Conservation (phyloP, 2,329 filamentous ascomycete species). For the Teratosphaeria epicoccoides region DNA sequence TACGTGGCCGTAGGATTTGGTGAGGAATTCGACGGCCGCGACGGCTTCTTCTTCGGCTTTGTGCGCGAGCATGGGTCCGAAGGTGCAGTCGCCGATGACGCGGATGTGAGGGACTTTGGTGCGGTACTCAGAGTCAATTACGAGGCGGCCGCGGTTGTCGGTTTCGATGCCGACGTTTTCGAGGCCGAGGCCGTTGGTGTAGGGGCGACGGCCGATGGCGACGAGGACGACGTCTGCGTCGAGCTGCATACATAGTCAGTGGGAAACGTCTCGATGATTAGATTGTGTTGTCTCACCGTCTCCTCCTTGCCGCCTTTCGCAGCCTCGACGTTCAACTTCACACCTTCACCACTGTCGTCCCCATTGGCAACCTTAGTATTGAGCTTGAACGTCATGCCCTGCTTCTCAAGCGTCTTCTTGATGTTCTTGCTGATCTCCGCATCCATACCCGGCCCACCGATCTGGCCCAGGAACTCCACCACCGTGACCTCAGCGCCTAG, state of each 20-base stretch:
- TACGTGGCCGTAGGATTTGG: constrained; percentile 95
- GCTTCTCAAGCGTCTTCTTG: constrained; percentile 89
- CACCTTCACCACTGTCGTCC: constrained; percentile 63
- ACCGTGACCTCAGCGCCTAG: constrained; percentile 91
- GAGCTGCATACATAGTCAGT: constrained; percentile 44
- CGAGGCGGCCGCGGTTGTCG: constrained; percentile 85
- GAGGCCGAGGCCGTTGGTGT: constrained; percentile 80
- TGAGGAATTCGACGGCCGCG: constrained; percentile 91
- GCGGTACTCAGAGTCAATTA: constrained; percentile 98
- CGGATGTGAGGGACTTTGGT: constrained; percentile 96
- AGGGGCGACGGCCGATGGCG: constrained; percentile 90
- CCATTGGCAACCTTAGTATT: constrained; percentile 89
- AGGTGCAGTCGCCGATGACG: constrained; percentile 90
- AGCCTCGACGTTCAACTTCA: constrained; percentile 79
- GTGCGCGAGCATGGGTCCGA: constrained; percentile 92
- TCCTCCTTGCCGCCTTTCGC: constrained; percentile 95
- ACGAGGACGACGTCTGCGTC: constrained; percentile 93
- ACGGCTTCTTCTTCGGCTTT: constrained; percentile 98
- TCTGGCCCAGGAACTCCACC: constrained; percentile 91
- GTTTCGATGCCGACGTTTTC: constrained; percentile 89
- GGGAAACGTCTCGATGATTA: constrained; percentile 7
- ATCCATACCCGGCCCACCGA: constrained; percentile 97
- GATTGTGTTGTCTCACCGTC: constrained; percentile 49
- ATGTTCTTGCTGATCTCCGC: constrained; percentile 79
- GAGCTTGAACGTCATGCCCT: constrained; percentile 97